Evolutionary conservation across 2,329 filamentous ascomycete genomes (phyloP).

Genomic region (Byssochlamys sp.): DNA sequence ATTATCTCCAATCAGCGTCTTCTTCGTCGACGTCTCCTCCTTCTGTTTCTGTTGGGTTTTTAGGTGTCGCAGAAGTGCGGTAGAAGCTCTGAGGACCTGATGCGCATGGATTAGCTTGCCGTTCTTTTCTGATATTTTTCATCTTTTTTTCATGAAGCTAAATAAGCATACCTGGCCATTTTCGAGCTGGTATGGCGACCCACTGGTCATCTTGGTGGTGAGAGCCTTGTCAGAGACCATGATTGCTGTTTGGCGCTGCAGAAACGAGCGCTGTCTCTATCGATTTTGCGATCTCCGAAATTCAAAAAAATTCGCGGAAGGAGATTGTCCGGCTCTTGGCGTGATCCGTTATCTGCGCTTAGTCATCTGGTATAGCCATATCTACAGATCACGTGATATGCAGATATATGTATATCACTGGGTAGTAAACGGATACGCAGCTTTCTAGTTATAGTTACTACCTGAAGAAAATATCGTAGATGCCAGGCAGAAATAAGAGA

Average conservation of each 20-base stretch:
- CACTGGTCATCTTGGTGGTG: constrained; percentile 32
- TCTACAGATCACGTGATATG: neutral
- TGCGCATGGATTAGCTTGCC: constrained; percentile 10
- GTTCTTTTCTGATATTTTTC: neutral
- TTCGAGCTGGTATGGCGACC: constrained; percentile 40
- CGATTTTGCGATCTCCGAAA: constrained; percentile 19
- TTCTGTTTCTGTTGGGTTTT: constrained; percentile 41
- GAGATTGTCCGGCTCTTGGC: constrained; percentile 23
- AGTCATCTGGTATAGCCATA: constrained; percentile 4
- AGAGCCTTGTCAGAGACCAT: constrained; percentile 33
- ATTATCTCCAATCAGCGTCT: constrained; percentile 44
- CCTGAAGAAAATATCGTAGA: too few relatives aligned
- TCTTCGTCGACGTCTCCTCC: constrained; percentile 41
- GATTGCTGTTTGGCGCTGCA: constrained; percentile 10
- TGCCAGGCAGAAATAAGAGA: too few relatives aligned
- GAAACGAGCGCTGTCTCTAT: constrained; percentile 9
- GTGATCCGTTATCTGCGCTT: constrained; percentile 6
- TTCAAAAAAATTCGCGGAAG: constrained; percentile 30
- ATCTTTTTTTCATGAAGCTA: neutral
- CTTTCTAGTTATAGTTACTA: too few relatives aligned
- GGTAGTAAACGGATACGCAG: too few relatives aligned
- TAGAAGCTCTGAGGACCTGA: constrained; percentile 51
- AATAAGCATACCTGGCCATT: constrained; percentile 33
- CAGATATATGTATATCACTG: too few relatives aligned
- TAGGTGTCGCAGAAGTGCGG: constrained; percentile 50